These are phyloP conservation scores for Mallotus repandus DNA, from an alignment of 441 rosid species.

Conservation along the genomic window DNA sequence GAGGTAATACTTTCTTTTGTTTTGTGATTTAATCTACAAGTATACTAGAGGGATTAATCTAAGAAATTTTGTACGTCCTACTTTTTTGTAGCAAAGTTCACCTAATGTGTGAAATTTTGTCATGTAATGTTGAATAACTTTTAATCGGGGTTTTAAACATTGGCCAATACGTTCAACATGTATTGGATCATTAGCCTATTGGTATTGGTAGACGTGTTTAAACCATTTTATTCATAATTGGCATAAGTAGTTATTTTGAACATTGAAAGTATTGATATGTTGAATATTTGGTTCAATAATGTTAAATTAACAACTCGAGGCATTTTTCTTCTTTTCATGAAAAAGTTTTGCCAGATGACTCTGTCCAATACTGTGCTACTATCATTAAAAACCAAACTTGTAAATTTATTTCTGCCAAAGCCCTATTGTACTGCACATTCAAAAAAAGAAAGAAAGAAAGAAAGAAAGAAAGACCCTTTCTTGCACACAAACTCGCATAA, in stretches of 20 bases:
- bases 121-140: neutral
- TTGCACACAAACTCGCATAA: neutral
- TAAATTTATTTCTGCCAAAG: neutral
- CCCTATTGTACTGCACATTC: neutral
- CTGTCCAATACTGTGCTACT: neutral
- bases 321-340: neutral
- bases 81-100: neutral
- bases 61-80: neutral
- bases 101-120: neutral
- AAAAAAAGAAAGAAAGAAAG: neutral
- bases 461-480: neutral
- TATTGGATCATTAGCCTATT: neutral
- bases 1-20: constrained; percentile 48
- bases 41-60: neutral
- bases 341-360: too few relatives aligned
- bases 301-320: neutral
- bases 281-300: neutral
- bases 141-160: too few relatives aligned
- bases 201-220: neutral
- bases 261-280: neutral
- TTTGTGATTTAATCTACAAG: neutral
- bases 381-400: neutral
- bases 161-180: neutral
- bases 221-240: neutral
- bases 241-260: neutral